phyloP scores from a whole-genome alignment of 768 basidiomycete species.

The Boletus sensibilis region DNA sequence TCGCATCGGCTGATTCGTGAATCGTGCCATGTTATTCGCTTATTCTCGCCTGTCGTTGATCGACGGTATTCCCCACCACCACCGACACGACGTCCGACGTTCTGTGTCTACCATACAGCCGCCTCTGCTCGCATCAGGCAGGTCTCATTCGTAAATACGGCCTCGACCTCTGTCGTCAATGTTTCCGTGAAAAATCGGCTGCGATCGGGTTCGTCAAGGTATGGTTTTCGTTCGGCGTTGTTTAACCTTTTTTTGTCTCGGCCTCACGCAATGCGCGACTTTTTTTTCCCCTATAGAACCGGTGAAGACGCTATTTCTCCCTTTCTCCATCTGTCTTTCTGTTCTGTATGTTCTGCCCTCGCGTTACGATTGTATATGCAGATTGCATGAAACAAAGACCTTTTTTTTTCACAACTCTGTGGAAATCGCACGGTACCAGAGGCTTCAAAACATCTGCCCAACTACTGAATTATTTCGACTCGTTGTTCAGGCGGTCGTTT shows the following conservation, averaged over 20 bases:
- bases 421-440: too few species aligned
- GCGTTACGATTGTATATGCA: background rate
- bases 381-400: slow-evolving; percentile 21
- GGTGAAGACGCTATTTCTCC: background rate
- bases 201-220: slow-evolving; percentile 97
- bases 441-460: too few species aligned
- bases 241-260: background rate
- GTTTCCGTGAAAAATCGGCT: slow-evolving; percentile 94
- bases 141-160: slow-evolving; percentile 98
- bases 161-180: slow-evolving; percentile 95
- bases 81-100: background rate
- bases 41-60: background rate
- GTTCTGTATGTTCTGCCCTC: background rate
- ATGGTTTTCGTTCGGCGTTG: slow-evolving; percentile 10
- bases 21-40: too few species aligned
- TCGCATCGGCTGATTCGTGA: background rate
- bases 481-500: too few species aligned
- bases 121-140: slow-evolving; percentile 94
- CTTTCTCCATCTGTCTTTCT: background rate
- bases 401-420: background rate
- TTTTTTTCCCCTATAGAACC: background rate
- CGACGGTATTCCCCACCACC: background rate
- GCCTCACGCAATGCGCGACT: background rate
- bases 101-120: slow-evolving; percentile 45
- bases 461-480: too few species aligned